Base-by-base conservation (phyloP, 257 asterid species). In the Anisodus tanguticus region DNA sequence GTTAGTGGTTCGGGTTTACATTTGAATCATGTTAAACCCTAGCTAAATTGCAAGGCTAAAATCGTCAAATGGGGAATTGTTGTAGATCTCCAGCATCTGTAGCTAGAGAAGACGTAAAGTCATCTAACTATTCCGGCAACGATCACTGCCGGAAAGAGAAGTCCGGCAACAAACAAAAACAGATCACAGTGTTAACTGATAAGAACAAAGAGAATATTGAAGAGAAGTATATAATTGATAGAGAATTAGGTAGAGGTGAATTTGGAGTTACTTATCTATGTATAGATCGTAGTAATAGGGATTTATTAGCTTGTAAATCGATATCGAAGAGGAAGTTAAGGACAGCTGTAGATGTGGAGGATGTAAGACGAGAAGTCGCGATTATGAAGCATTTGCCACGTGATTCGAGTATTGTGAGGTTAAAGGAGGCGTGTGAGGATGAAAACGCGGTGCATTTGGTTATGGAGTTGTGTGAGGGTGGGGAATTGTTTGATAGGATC, bases 1-100 rank as follows among this genome's bases (percentile, higher is more conserved):
- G 39, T n/a, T 62, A 12, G 54, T 51, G 83, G 11, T 83, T 66
- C 86, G 89, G 63, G 85, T 87, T 83, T 87, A 22, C 87, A 58
- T 63, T 81, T 62, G 12, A 19, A 84, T 85, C 85, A 91, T 89
- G 94, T 87, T 90, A 89, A 85, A 17, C 87, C 88, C 87, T 83
- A 86, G 88, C 87, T 80, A 62, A 31, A 31, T 31, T 31, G 35
- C 35, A 79, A 86, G 84, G 85, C 83, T 80, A 63, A 62, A 59
- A 4, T 71, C 76, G 85, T 63, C 72, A 55, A 54, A 90, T 90
- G 93, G 93, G 93, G 41, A 90, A 94, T 90, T 94, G 98, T 89
- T 94, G 98, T 90, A 94, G 98, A 94, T 94, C 98, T 94, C 98
- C 98, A 84, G 97, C 97, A n/a, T 90, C 97, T 62, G 97, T 94